Conservation (phyloP, 1,284 basidiomycete species). For the Trametes versicolor region DNA sequence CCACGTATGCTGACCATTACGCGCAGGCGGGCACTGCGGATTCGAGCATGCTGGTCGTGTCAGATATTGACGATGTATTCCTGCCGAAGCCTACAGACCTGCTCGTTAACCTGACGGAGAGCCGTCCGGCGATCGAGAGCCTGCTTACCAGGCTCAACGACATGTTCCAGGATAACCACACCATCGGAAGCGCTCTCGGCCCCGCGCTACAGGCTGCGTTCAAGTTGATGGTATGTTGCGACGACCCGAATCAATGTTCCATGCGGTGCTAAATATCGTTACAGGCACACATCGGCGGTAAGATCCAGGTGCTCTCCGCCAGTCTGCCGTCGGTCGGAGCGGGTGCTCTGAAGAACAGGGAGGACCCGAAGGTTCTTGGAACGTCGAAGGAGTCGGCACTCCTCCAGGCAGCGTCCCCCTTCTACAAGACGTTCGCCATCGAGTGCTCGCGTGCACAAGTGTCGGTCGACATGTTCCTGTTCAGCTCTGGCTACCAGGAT, state of each 20-base stretch:
- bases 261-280: slow-evolving; percentile 13
- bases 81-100: slow-evolving; percentile 96
- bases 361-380: slow-evolving; percentile 96
- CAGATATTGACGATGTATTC: slow-evolving; percentile 97
- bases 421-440: slow-evolving; percentile 99
- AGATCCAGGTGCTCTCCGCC: slow-evolving; percentile 92
- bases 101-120: slow-evolving; percentile 93
- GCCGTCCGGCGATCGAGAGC: slow-evolving; percentile 82
- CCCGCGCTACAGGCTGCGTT: slow-evolving; percentile 96
- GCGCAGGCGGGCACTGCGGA: slow-evolving; percentile 82
- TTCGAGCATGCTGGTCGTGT: slow-evolving; percentile 95
- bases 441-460: slow-evolving; percentile 98
- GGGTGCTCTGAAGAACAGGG: slow-evolving; percentile 94
- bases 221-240: slow-evolving; percentile 84
- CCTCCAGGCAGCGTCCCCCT: slow-evolving; percentile 89
- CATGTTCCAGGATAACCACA: slow-evolving; percentile 96
- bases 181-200: slow-evolving; percentile 94
- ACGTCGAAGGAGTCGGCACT: slow-evolving; percentile 94
- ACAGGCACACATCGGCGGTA: slow-evolving; percentile 91
- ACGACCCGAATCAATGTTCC: background rate
- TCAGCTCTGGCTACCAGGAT: slow-evolving; percentile 94
- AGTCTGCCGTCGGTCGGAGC: slow-evolving; percentile 90
- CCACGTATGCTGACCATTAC: slow-evolving; percentile 13
- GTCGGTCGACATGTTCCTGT: slow-evolving; percentile 99
- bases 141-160: slow-evolving; percentile 88